Conservation (phyloP, 176 grass and related monocot species). For the Saccharum spontaneum region DNA sequence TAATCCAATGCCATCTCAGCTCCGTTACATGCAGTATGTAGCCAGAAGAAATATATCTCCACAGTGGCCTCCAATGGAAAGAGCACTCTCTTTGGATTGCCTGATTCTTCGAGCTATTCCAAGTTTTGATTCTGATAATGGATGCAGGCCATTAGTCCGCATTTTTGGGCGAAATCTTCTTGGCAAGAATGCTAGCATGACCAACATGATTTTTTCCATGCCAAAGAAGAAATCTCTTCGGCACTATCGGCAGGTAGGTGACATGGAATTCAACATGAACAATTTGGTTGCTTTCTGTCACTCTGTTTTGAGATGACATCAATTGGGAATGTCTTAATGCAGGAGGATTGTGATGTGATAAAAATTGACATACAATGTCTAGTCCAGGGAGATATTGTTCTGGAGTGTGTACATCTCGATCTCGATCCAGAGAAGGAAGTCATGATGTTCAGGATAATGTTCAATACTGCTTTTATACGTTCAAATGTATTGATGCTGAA, state of each 20-base stretch:
- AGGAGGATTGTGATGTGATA: slow-evolving; percentile 94
- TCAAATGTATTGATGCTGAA: slow-evolving; percentile 97
- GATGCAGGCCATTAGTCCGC: slow-evolving; percentile 84
- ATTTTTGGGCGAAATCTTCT: slow-evolving; percentile 87
- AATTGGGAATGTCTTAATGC: slow-evolving; percentile 31
- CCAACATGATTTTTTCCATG: slow-evolving; percentile 81
- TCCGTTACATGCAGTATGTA: slow-evolving; percentile 93
- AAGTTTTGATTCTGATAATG: slow-evolving; percentile 86
- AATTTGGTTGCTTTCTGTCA: slow-evolving; percentile 35
- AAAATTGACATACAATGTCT: slow-evolving; percentile 99
- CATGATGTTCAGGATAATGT: slow-evolving; percentile 99
- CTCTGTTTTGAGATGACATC: slow-evolving; percentile 7
- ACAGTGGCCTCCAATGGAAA: slow-evolving; percentile 89
- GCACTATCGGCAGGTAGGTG: slow-evolving; percentile 78
- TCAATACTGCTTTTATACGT: slow-evolving; percentile 95
- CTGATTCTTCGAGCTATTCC: slow-evolving; percentile 95
- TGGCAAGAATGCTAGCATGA: slow-evolving; percentile 52
- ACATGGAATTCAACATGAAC: slow-evolving; percentile 18
- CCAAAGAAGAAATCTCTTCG: slow-evolving; percentile 87
- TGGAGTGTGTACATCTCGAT: slow-evolving; percentile 98
- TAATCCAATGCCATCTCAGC: slow-evolving; percentile 93
- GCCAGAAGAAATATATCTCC: slow-evolving; percentile 90
- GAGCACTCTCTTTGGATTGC: slow-evolving; percentile 91
- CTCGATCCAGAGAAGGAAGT: slow-evolving; percentile 93
- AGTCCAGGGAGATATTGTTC: slow-evolving; percentile 95